These are phyloP conservation scores for Amanita rimosa DNA, from an alignment of 768 basidiomycete species.

Conservation along the genomic window DNA sequence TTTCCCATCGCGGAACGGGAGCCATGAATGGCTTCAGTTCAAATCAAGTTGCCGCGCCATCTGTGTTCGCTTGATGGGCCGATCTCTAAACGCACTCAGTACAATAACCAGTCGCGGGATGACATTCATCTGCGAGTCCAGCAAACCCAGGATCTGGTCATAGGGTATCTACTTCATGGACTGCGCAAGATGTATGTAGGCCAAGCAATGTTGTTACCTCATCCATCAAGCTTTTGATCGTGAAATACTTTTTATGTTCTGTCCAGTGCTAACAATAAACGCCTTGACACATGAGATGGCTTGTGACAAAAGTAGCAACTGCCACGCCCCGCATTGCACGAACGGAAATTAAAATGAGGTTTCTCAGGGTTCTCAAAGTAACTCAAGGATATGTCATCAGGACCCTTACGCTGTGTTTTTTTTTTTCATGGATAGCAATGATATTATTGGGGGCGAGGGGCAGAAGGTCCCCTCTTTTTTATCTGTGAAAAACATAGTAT, in stretches of 20 bases:
- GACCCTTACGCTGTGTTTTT: slow-evolving; percentile 75
- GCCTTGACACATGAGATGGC: no score
- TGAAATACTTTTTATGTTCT: slow-evolving; percentile 62
- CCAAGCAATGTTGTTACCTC: slow-evolving; percentile 79
- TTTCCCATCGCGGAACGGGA: slow-evolving; percentile 68
- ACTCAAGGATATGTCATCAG: slow-evolving; percentile 51
- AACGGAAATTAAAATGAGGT: slow-evolving; percentile 6
- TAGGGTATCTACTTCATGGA: slow-evolving; percentile 53
- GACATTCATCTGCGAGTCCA: slow-evolving; percentile 47
- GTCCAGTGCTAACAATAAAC: slow-evolving; percentile 11
- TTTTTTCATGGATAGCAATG: no score
- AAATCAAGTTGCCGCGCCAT: slow-evolving; percentile 70
- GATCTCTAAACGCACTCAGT: slow-evolving; percentile 17
- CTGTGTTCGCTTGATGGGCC: slow-evolving; percentile 66
- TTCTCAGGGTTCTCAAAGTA: background rate
- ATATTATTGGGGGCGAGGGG: no score
- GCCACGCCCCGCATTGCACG: no score
- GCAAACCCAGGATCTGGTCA: no score
- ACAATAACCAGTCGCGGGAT: background rate
- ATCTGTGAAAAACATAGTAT: no score
- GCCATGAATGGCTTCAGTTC: no score
- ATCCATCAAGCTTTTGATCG: slow-evolving; percentile 71
- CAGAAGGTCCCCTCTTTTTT: no score
- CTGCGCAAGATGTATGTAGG: slow-evolving; percentile 86
- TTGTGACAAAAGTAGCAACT: slow-evolving; percentile 8